A percentile compares a stretch with the other conserved stretches of the same genome.
Conservation (phyloP, 306 rosid genomes). For the Glycine tomentella region DNA sequence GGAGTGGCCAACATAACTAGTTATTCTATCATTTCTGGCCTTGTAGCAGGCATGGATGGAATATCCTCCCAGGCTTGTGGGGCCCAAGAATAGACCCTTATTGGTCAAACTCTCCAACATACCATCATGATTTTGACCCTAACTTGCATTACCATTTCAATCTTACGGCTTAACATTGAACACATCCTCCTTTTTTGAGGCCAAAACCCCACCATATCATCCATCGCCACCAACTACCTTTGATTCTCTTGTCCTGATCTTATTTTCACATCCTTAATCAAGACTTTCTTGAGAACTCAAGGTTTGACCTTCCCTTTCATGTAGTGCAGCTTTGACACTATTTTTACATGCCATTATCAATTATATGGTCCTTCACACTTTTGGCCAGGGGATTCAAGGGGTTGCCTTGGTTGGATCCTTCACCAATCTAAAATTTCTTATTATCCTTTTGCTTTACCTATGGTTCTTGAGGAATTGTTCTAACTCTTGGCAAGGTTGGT, state of each 20-base stretch:
- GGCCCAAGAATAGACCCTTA: conserved; percentile 51
- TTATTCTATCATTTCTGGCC: conserved; percentile 56
- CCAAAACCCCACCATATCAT: conserved; percentile 46
- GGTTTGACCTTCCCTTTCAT: conserved; percentile 52
- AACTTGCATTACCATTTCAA: conserved; percentile 47
- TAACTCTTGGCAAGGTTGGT: conserved; percentile 47
- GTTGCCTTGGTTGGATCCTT: conserved; percentile 47
- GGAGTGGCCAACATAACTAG: conserved; percentile 58
- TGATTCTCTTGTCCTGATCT: conserved; percentile 53
- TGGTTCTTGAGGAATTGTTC: conserved; percentile 25
- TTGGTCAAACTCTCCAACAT: conserved; percentile 54
- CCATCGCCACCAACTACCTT: conserved; percentile 52
- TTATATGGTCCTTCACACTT: background rate
- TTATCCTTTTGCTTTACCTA: conserved; percentile 31
- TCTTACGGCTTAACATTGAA: conserved; percentile 48
- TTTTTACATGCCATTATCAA: conserved; percentile 37
- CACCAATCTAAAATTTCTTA: conserved; percentile 44
- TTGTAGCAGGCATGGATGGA: conserved; percentile 60
- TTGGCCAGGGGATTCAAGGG: conserved; percentile 44
- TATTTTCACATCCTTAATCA: conserved; percentile 51
- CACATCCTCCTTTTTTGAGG: conserved; percentile 37
- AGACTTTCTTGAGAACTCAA: conserved; percentile 52
- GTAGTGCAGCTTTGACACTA: conserved; percentile 35
- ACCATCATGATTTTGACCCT: conserved; percentile 43
- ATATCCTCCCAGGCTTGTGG: conserved; percentile 66